Percentiles rank a stretch among this genome's conserved stretches.
phyloP scores from a whole-genome alignment of 2,329 filamentous ascomycete genomes.

The Didymella glomerata region DNA sequence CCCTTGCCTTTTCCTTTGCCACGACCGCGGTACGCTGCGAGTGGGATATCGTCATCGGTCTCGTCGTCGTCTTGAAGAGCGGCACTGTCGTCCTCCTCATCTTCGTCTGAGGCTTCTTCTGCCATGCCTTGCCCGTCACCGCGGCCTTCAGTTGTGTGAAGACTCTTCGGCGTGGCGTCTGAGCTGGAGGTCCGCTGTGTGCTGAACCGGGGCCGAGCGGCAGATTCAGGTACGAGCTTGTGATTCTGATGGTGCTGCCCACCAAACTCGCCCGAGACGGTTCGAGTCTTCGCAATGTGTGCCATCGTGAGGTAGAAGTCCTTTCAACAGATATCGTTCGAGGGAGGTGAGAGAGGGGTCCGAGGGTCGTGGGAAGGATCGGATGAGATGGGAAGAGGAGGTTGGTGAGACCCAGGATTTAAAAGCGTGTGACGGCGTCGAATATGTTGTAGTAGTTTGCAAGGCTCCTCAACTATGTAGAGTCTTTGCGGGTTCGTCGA shows the following conservation, averaged over 20 bases:
- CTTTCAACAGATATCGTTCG: constrained; percentile 7
- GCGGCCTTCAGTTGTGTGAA: constrained; percentile 34
- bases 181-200: constrained; percentile 33
- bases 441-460: constrained; percentile 42
- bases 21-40: constrained; percentile 44
- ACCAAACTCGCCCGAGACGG: constrained; percentile 39
- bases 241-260: constrained; percentile 44
- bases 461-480: constrained; percentile 50
- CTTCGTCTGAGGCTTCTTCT: constrained; percentile 45
- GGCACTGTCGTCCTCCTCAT: constrained; percentile 48
- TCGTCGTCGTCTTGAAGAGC: constrained; percentile 49
- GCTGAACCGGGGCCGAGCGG: constrained; percentile 31
- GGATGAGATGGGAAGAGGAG: constrained; percentile 11
- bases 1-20: constrained; percentile 48
- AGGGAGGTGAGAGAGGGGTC: background rate
- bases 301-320: constrained; percentile 36
- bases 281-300: constrained; percentile 35
- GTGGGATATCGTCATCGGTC: constrained; percentile 43
- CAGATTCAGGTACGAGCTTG: constrained; percentile 38
- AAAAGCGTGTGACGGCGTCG: constrained; percentile 37
- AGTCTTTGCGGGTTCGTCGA: constrained; percentile 46
- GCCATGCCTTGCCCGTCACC: constrained; percentile 39
- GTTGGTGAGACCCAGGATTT: constrained; percentile 16
- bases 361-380: background rate
- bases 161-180: constrained; percentile 31